Evolutionary conservation across 2,329 filamentous ascomycete species (phyloP), one percentile per base, ranked within the genome.

Genomic region (Aspergillus pseudotamarii): DNA sequence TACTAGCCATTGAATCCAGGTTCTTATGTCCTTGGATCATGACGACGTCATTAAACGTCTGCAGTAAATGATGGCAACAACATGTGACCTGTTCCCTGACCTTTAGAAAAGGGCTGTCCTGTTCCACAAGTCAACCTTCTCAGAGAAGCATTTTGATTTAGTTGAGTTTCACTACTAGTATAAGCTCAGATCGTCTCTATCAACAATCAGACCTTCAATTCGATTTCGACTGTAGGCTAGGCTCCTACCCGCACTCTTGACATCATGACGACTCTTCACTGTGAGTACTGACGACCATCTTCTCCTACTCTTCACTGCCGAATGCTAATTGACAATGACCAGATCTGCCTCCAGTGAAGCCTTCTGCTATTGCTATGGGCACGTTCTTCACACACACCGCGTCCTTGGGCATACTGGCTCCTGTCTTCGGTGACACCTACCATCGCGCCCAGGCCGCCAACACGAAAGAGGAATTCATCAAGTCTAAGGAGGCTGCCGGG

Each of bases 391-490:
- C 91, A 86, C 94, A 99, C 83, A 89, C 90, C 74, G 86, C 93
- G 74, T 95, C 95, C 76, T 89, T 95, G 68, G 94, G 92, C 67
- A 88, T 98, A 73, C 88, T 98, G 67, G 87, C 89, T 64, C 94
- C 94, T 67, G 83, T 98, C 81, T 97, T 98, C 79, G 94, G 95
- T 77, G 90, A 96, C 76, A 94, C 93, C 76, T 97, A 97, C 87
- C 90, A 94, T 83, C 91, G 92, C 72, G 94, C 94, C 71, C 94
- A 96, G 86, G 84, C 88, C 65, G 88, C 94, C 79, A 94, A 96
- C 88, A 92, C 90, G 76, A 96, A 95, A 85, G 94, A 98, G 83
- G 94, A 98, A 84, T 98, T 97, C 83, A 83, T 96, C 81, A 90
- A 90, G 81, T 96, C 92, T 72, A 94, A 93, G 86, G 94, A 98